Evolutionary conservation across 129 eudicot genomes (phyloP).

Genomic region (Flaveria bidentis): DNA sequence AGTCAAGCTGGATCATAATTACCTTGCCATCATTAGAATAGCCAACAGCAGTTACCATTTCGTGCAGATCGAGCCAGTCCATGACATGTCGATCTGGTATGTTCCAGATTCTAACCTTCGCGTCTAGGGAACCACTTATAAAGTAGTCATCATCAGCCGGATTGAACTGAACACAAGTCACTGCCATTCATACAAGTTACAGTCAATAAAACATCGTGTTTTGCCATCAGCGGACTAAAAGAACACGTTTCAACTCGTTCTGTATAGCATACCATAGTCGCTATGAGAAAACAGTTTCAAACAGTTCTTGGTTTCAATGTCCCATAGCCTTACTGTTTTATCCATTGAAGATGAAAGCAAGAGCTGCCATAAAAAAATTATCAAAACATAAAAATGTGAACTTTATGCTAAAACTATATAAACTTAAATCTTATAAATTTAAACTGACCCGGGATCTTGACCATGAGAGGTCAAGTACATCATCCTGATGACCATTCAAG

Average conservation of each 20-base stretch:
- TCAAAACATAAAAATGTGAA: background rate
- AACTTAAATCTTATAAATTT: no score
- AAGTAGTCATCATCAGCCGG: slow-evolving; percentile 43
- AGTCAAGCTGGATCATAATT: background rate
- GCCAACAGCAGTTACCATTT: slow-evolving; percentile 48
- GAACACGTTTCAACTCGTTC: background rate
- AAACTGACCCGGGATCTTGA: slow-evolving; percentile 72
- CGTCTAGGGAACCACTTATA: slow-evolving; percentile 49
- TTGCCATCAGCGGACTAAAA: background rate
- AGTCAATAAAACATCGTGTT: slow-evolving; percentile 5
- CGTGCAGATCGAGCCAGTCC: slow-evolving; percentile 49
- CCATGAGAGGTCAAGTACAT: slow-evolving; percentile 83
- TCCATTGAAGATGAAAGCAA: slow-evolving; percentile 52
- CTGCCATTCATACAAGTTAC: slow-evolving; percentile 36
- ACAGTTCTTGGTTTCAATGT: slow-evolving; percentile 37
- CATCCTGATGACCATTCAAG: slow-evolving; percentile 78
- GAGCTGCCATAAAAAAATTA: slow-evolving; percentile 29
- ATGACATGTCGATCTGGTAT: slow-evolving; percentile 42
- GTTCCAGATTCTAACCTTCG: slow-evolving; percentile 54
- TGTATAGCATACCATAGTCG: slow-evolving; percentile 35
- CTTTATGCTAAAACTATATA: background rate
- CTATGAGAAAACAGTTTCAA: slow-evolving; percentile 43
- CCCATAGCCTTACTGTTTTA: slow-evolving; percentile 48
- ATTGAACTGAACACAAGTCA: slow-evolving; percentile 48
- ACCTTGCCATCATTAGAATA: slow-evolving; percentile 47